Base-by-base conservation (phyloP, 768 basidiomycete genomes). In the Rickenella mellea region DNA sequence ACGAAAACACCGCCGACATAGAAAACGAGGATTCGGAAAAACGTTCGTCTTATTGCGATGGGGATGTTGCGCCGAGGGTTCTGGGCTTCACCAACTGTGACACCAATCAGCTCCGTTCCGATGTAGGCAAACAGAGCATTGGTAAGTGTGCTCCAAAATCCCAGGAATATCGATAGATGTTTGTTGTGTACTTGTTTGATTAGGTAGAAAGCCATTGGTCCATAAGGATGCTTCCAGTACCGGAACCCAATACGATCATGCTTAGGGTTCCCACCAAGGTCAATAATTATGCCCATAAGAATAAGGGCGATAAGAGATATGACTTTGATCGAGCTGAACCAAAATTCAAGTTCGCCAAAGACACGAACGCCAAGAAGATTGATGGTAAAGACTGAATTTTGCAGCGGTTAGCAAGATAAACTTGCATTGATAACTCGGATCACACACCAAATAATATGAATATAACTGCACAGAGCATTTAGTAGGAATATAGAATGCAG, bases 81-180 rank as follows among this genome's bases (percentile, higher is more conserved):
- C 54, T 83, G 71, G 9, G 78, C 78, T 65, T 77, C 57, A 32
- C 61, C 56, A n/a, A 65, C 74, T 21, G 65, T 66, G 44, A 84
- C 76, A 54, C 83, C 83, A 45, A 89, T 77, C 14, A 85, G 66
- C 58, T 89, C 84, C 15, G 83, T 89, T 24, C 83, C 80, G 44
- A 79, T 74, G 55, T 73, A 80, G 11, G 82, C 78, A 60, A 87
- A 86, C 3, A 82, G 65, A 20, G 79, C 83, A 47, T 80, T 86
- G 36, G 75, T 79, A 33, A 85, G 59, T 3, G 79, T 78, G 12
- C 74, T 67, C 75, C 81, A 86, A 55, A 87, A 81, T 9, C 79
- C 81, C 17, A 79, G 65, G 66, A 83, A 82, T 45, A 71, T 72
- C 1, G 74, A 62, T 14, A 76, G 52, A 38, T 62, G 59, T 4